These are phyloP conservation scores for Xylaria sp. DNA, from an alignment of 2,329 filamentous ascomycete species.

Conservation along the genomic window DNA sequence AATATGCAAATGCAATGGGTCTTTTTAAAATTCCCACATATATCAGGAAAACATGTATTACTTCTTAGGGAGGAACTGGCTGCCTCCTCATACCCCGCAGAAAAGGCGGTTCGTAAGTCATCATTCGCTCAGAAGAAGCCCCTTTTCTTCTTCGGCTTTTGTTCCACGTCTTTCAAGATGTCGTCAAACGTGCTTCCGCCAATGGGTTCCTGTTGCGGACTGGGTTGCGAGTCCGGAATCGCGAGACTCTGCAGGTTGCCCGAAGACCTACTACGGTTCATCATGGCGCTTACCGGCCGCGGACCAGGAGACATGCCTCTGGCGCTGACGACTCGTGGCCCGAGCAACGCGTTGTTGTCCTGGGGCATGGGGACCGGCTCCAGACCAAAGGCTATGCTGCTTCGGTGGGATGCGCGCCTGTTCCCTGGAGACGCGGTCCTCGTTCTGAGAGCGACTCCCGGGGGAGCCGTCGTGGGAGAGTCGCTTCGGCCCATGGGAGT, in stretches of 20 bases:
- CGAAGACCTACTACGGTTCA: slow-evolving; percentile 37
- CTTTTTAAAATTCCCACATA: background rate
- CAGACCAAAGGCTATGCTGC: slow-evolving; percentile 38
- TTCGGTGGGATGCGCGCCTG: slow-evolving; percentile 33
- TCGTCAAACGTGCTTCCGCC: slow-evolving; percentile 41
- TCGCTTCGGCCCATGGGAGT: slow-evolving; percentile 32
- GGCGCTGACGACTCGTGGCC: slow-evolving; percentile 33
- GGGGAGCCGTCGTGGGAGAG: slow-evolving; percentile 32
- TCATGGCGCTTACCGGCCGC: slow-evolving; percentile 31
- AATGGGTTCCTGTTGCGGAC: slow-evolving; percentile 32
- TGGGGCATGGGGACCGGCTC: slow-evolving; percentile 35
- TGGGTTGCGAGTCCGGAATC: slow-evolving; percentile 23
- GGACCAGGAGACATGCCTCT: slow-evolving; percentile 28
- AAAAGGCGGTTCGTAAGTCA: slow-evolving; percentile 1
- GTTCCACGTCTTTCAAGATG: slow-evolving; percentile 38
- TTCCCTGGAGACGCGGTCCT: slow-evolving; percentile 32
- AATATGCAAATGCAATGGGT: background rate
- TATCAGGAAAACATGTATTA: background rate
- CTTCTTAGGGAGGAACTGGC: background rate
- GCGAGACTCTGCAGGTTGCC: slow-evolving; percentile 34
- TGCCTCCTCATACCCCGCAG: background rate
- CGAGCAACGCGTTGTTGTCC: slow-evolving; percentile 21
- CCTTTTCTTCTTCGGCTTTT: slow-evolving; percentile 41
- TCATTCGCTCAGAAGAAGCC: slow-evolving; percentile 33
- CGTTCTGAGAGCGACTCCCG: slow-evolving; percentile 31